Evolutionary conservation across 768 basidiomycete species (phyloP).

Genomic region (Tulasnella sp.): DNA sequence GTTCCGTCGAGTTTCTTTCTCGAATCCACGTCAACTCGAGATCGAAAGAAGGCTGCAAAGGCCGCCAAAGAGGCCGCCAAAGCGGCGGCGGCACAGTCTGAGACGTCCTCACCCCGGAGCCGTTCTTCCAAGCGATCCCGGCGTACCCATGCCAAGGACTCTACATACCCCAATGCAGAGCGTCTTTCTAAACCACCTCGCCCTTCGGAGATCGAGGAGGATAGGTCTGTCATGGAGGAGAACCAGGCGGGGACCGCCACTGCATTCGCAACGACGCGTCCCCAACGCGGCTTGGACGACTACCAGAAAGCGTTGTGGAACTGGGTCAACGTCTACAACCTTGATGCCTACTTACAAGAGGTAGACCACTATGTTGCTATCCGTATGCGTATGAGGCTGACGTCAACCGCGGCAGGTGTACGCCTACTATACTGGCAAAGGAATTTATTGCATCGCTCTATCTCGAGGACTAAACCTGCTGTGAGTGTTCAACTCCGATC

Average conservation of each 20-base stretch:
- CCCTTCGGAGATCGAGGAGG: slow-evolving; percentile 62
- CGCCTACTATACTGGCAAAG: slow-evolving; percentile 94
- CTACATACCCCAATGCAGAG: slow-evolving; percentile 43
- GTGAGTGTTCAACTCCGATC: slow-evolving; percentile 56
- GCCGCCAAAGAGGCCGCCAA: not conserved
- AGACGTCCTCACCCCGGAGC: not conserved
- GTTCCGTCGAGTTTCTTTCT: slow-evolving; percentile 87
- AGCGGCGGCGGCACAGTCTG: not conserved
- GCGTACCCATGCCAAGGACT: slow-evolving; percentile 9
- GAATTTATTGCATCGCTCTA: slow-evolving; percentile 92
- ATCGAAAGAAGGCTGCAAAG: slow-evolving; percentile 30
- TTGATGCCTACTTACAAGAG: slow-evolving; percentile 93
- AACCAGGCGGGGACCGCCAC: slow-evolving; percentile 23
- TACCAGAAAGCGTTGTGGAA: slow-evolving; percentile 95
- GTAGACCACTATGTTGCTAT: slow-evolving; percentile 47
- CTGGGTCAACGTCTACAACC: slow-evolving; percentile 98
- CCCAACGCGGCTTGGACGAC: slow-evolving; percentile 64
- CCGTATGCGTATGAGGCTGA: not conserved
- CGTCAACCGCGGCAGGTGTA: slow-evolving; percentile 53
- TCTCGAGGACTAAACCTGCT: slow-evolving; percentile 90
- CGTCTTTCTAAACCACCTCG: slow-evolving; percentile 60
- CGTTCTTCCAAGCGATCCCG: not conserved
- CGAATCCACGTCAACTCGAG: slow-evolving; percentile 47
- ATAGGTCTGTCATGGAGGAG: slow-evolving; percentile 34
- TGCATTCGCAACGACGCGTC: slow-evolving; percentile 23